Percentiles rank a stretch among this genome's conserved stretches.
These are phyloP conservation scores for Clausena lansium DNA, from an alignment of 345 rosid species.

Conservation along the genomic window DNA sequence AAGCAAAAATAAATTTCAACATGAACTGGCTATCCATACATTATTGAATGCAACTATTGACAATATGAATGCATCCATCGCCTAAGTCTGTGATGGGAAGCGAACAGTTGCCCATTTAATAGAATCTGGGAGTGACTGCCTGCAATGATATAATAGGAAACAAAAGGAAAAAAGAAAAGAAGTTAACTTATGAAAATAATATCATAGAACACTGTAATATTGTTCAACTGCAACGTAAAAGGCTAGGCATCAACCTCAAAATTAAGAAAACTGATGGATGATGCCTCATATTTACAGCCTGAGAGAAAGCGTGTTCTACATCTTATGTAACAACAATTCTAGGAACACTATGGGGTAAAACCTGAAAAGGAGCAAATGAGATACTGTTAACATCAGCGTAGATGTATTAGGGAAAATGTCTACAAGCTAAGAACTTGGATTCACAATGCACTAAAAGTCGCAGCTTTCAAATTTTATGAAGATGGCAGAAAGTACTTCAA, in stretches of 20 bases:
- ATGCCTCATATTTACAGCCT: constrained; percentile 57
- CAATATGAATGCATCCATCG: constrained; percentile 65
- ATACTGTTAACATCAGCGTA: not conserved
- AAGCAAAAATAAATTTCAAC: no score
- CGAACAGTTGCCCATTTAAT: constrained; percentile 43
- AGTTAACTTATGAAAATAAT: not conserved
- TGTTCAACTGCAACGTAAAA: not conserved
- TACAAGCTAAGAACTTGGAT: not conserved
- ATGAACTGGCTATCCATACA: no score
- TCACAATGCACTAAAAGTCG: not conserved
- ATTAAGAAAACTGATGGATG: constrained; percentile 40
- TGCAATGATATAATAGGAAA: no score
- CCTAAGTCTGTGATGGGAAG: constrained; percentile 50
- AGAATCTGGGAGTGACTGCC: constrained; percentile 31
- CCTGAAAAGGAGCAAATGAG: constrained; percentile 33
- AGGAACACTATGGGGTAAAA: constrained; percentile 61
- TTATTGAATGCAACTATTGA: no score
- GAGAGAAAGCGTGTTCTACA: constrained; percentile 68
- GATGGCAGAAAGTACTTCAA: not conserved
- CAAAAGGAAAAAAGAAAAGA: no score
- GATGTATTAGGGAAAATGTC: not conserved
- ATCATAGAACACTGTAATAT: not conserved
- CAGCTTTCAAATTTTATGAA: not conserved
- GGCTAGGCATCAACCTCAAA: constrained; percentile 35
- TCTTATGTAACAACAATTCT: constrained; percentile 46